Evolutionary conservation across 2,329 filamentous ascomycete genomes (phyloP).

Genomic region (Talaromyces sp.): DNA sequence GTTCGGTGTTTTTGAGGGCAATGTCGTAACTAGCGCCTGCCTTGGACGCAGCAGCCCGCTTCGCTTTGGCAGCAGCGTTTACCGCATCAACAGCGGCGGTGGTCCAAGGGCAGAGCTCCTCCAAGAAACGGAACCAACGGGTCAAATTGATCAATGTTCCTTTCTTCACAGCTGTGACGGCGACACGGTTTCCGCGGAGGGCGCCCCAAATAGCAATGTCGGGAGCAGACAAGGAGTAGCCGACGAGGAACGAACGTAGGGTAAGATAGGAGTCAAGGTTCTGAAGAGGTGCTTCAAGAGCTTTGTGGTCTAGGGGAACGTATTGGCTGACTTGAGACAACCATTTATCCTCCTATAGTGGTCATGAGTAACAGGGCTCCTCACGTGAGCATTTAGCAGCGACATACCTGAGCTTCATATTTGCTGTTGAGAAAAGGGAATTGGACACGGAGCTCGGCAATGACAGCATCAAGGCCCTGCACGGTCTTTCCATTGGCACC

Average conservation of each 20-base stretch:
- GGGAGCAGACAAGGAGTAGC: slow-evolving; percentile 71
- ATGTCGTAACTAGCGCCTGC: slow-evolving; percentile 87
- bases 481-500: slow-evolving; percentile 29
- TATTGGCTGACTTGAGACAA: slow-evolving; percentile 52
- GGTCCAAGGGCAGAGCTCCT: slow-evolving; percentile 75
- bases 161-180: slow-evolving; percentile 75
- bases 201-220: slow-evolving; percentile 82
- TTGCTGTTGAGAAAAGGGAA: slow-evolving; percentile 39
- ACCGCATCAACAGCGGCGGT: slow-evolving; percentile 66
- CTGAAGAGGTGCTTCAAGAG: slow-evolving; percentile 68
- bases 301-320: slow-evolving; percentile 70
- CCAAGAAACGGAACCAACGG: slow-evolving; percentile 84
- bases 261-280: slow-evolving; percentile 84
- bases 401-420: slow-evolving; percentile 37
- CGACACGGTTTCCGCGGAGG: slow-evolving; percentile 79
- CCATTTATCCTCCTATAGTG: slow-evolving; percentile 51
- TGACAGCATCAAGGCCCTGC: slow-evolving; percentile 30
- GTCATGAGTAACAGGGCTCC: background rate
- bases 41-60: slow-evolving; percentile 66
- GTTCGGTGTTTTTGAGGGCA: slow-evolving; percentile 75
- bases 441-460: slow-evolving; percentile 32
- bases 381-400: background rate
- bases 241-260: slow-evolving; percentile 79
- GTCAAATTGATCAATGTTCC: slow-evolving; percentile 71
- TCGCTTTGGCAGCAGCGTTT: slow-evolving; percentile 65